Conservation (phyloP, 306 rosid genomes). For the Arachis stenosperma region DNA sequence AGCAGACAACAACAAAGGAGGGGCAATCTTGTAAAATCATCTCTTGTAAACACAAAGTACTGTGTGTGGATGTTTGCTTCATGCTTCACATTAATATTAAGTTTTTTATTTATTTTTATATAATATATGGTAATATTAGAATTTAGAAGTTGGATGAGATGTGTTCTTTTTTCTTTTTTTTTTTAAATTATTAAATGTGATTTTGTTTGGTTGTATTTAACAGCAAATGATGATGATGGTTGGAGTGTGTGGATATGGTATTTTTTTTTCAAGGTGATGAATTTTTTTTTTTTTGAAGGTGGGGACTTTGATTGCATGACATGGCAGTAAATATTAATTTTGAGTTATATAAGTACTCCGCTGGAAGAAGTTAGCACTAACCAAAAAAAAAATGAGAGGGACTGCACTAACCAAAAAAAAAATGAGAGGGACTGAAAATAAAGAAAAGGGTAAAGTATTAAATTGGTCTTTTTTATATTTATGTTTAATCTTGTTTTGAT, state of each 20-base stretch:
- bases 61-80: conserved; percentile 25
- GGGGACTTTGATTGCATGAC: conserved; percentile 28
- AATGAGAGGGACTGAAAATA: too few species aligned
- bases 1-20: conserved; percentile 72
- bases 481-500: too few species aligned
- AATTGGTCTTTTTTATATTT: too few species aligned
- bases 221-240: conserved; percentile 16
- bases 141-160: conserved; percentile 39
- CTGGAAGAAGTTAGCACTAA: too few species aligned
- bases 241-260: conserved; percentile 22
- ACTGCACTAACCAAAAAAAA: too few species aligned
- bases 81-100: too few species aligned
- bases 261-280: not conserved
- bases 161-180: not conserved
- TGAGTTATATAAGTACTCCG: not conserved
- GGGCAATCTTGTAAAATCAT: conserved; percentile 70
- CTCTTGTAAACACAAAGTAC: conserved; percentile 36
- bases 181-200: not conserved
- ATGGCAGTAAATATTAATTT: not conserved
- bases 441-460: too few species aligned
- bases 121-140: conserved; percentile 33
- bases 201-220: conserved; percentile 19
- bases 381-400: too few species aligned
- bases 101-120: conserved; percentile 20
- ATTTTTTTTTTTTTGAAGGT: not conserved